Evolutionary conservation across 305 asterid species (phyloP).

Genomic region (Fraxinus xanthoxyloides): DNA sequence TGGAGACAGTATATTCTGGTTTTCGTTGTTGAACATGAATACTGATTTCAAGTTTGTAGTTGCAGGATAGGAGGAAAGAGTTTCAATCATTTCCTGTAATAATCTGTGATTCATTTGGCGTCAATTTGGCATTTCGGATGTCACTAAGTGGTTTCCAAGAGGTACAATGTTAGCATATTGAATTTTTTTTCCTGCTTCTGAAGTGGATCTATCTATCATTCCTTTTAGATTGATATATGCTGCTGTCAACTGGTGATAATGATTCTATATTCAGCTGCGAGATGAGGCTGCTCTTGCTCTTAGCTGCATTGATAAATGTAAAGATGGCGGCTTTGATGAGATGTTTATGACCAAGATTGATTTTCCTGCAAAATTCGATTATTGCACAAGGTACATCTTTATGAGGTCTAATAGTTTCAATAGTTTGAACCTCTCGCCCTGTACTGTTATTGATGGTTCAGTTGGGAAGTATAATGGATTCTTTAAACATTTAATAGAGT

Average conservation of each 20-base stretch:
- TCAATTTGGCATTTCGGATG: conserved; percentile 81
- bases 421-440: conserved; percentile 1
- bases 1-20: conserved; percentile 9
- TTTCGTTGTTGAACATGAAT: conserved; percentile 13
- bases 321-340: conserved; percentile 81
- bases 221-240: neutral
- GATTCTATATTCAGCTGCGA: conserved; percentile 56
- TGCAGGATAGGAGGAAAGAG: conserved; percentile 60
- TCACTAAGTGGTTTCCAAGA: conserved; percentile 80
- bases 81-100: conserved; percentile 68
- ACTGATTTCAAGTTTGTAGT: conserved; percentile 21
- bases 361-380: conserved; percentile 85
- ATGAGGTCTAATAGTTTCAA: neutral
- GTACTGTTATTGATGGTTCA: neutral
- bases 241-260: conserved; percentile 16
- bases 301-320: conserved; percentile 69
- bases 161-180: conserved; percentile 41
- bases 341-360: conserved; percentile 77
- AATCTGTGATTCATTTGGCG: conserved; percentile 69
- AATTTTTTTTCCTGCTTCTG: conserved; percentile 6
- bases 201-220: conserved; percentile 9
- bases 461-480: neutral
- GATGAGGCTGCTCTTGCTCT: conserved; percentile 74
- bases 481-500: neutral
- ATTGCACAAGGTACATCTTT: conserved; percentile 67